phyloP scores from a whole-genome alignment of 139 green algal species.

The Nannochloris sp. region DNA sequence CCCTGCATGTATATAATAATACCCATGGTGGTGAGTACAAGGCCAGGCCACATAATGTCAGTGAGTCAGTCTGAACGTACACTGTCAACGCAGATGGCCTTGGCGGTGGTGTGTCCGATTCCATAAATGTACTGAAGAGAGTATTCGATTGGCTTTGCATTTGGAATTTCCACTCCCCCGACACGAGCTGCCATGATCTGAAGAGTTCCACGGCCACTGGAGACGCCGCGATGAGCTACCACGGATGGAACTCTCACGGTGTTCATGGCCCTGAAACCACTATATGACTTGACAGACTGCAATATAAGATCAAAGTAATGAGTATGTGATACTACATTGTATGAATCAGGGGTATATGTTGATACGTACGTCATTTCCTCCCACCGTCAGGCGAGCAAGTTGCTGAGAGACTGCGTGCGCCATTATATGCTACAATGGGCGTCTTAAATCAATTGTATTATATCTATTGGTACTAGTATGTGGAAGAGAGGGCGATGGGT shows the following conservation, averaged over 20 bases:
- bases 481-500: no score
- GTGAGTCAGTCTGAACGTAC: conserved; percentile 6
- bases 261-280: conserved; percentile 28
- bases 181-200: conserved; percentile 80
- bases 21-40: no score
- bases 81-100: conserved; percentile 74
- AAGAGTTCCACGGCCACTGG: conserved; percentile 41
- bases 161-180: conserved; percentile 96
- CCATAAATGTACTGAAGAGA: conserved; percentile 96
- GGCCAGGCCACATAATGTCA: no score
- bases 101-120: conserved; percentile 85
- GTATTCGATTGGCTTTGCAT: conserved; percentile 91
- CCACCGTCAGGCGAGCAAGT: conserved; percentile 7
- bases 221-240: background rate
- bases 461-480: no score
- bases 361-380: conserved; percentile 6
- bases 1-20: no score
- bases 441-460: no score
- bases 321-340: background rate
- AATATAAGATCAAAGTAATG: background rate
- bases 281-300: conserved; percentile 25
- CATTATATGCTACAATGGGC: background rate
- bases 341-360: background rate
- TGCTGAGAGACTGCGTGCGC: conserved; percentile 6
- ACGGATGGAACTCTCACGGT: conserved; percentile 7